These are phyloP conservation scores for Termitomyces bulborhizus DNA, from an alignment of 768 basidiomycete species.

Conservation along the genomic window DNA sequence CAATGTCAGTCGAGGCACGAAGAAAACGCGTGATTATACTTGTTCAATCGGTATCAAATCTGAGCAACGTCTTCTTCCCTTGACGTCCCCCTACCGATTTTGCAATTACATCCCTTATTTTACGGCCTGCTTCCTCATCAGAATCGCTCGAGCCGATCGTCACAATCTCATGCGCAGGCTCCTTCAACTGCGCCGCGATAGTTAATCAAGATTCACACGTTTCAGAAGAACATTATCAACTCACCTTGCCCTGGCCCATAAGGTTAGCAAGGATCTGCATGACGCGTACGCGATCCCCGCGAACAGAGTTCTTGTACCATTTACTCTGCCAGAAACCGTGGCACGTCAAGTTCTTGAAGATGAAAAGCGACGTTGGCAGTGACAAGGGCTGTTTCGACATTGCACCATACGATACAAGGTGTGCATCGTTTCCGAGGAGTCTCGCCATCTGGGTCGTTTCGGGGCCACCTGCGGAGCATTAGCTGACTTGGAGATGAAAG, in stretches of 20 bases:
- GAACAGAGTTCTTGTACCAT: slow-evolving; percentile 53
- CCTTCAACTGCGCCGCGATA: slow-evolving; percentile 43
- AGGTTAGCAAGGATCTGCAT: slow-evolving; percentile 47
- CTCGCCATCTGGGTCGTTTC: slow-evolving; percentile 65
- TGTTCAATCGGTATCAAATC: slow-evolving; percentile 22
- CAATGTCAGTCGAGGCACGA: neutral
- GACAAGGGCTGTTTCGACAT: slow-evolving; percentile 83
- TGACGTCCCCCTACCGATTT: slow-evolving; percentile 29
- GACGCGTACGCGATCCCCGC: slow-evolving; percentile 42
- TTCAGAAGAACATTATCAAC: slow-evolving; percentile 6
- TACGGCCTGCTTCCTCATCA: slow-evolving; percentile 33
- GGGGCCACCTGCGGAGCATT: slow-evolving; percentile 39
- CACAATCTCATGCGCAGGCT: slow-evolving; percentile 66
- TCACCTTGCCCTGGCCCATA: slow-evolving; percentile 49
- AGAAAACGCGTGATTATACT: neutral
- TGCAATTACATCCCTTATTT: slow-evolving; percentile 43
- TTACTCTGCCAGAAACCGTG: slow-evolving; percentile 77
- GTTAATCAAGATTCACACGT: neutral
- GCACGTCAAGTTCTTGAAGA: slow-evolving; percentile 76
- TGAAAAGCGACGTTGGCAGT: slow-evolving; percentile 72
- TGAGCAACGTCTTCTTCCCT: slow-evolving; percentile 39
- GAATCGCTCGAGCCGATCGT: slow-evolving; percentile 34
- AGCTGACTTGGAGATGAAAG: neutral
- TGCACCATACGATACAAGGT: slow-evolving; percentile 83
- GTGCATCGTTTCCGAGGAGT: slow-evolving; percentile 59